Evolutionary conservation across 2,329 filamentous ascomycete genomes (phyloP).

Genomic region (Ophiostoma triangulosporum): DNA sequence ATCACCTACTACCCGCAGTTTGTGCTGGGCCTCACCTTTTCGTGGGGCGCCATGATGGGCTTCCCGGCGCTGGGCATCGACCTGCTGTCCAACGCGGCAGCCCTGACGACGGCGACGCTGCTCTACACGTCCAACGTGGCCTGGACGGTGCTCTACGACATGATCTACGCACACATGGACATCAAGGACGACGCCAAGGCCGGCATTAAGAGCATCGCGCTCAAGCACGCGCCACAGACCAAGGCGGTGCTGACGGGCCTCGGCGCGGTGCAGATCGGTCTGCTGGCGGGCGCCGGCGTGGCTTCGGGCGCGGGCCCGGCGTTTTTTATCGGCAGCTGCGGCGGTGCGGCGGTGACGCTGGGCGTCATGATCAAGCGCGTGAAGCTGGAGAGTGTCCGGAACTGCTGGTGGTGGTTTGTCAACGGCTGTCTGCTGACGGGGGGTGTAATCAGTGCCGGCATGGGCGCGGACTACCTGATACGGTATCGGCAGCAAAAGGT

Average conservation of each 20-base stretch:
- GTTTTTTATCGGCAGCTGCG: conserved; percentile 55
- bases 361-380: conserved; percentile 55
- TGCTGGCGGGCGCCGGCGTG: conserved; percentile 57
- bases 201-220: conserved; percentile 77
- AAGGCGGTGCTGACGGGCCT: conserved; percentile 62
- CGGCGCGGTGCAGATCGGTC: conserved; percentile 52
- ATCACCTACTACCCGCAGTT: conserved; percentile 80
- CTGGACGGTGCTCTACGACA: conserved; percentile 83
- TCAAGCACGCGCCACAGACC: conserved; percentile 64
- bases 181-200: conserved; percentile 74
- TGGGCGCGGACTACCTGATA: conserved; percentile 46
- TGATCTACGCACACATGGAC: conserved; percentile 90
- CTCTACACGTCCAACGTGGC: conserved; percentile 68
- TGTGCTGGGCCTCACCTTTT: conserved; percentile 72
- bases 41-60: conserved; percentile 79
- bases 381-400: conserved; percentile 49
- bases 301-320: conserved; percentile 54
- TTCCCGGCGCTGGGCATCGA: conserved; percentile 74
- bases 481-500: conserved; percentile 24
- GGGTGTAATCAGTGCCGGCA: conserved; percentile 43
- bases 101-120: conserved; percentile 50
- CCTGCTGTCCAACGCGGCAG: conserved; percentile 48
- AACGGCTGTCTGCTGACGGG: conserved; percentile 59
- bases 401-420: conserved; percentile 68
- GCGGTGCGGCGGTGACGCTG: conserved; percentile 46